These are phyloP conservation scores for Sophora flavescens DNA, from an alignment of 306 rosid species.

Conservation along the genomic window DNA sequence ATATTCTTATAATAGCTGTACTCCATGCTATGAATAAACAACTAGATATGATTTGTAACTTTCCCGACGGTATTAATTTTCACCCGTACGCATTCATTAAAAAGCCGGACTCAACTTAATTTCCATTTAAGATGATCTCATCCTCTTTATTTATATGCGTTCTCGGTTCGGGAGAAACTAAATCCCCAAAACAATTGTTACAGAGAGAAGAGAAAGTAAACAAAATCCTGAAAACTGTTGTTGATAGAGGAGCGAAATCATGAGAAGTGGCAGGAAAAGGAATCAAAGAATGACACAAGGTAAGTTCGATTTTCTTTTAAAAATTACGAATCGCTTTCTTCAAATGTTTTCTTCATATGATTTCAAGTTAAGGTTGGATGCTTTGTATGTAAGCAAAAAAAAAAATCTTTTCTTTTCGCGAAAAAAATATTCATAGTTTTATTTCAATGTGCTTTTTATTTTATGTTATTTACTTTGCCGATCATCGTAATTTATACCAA, in stretches of 20 bases:
- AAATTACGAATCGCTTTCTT: not conserved
- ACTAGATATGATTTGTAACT: no score
- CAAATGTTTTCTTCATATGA: not conserved
- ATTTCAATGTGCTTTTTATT: not conserved
- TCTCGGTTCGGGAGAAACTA: no score
- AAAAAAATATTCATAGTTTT: not conserved
- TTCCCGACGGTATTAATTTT: no score
- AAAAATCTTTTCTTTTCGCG: not conserved
- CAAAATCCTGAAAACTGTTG: not conserved
- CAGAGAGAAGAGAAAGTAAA: not conserved
- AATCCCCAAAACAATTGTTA: no score
- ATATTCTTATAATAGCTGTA: no score
- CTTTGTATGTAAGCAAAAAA: no score
- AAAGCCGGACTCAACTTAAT: no score
- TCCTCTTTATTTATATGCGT: no score
- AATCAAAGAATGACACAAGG: conserved; percentile 40
- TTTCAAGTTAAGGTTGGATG: not conserved
- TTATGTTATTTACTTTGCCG: not conserved
- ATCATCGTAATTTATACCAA: not conserved
- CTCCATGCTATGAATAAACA: no score
- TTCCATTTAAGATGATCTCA: no score
- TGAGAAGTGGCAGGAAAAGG: not conserved
- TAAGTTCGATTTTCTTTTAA: not conserved
- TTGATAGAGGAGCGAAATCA: not conserved
- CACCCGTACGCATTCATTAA: no score